Percentiles rank a stretch among this genome's conserved stretches.
phyloP scores from a whole-genome alignment of 2,329 filamentous ascomycete genomes.

The Byssoonygena ceratinophila region DNA sequence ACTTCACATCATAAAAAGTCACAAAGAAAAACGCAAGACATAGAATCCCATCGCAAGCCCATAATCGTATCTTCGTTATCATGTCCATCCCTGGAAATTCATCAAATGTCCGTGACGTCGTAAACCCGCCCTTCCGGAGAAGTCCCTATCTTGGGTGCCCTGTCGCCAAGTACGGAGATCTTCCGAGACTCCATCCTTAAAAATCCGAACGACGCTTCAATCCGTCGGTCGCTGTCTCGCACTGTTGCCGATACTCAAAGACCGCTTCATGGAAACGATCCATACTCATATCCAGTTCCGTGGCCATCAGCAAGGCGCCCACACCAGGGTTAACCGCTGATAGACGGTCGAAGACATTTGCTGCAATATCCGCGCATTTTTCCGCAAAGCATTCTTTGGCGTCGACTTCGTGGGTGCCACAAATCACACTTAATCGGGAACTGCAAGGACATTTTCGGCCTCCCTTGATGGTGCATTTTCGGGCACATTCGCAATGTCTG shows the following conservation, averaged over 20 bases:
- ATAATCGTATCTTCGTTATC: conserved; percentile 1
- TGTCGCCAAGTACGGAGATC: conserved; percentile 15
- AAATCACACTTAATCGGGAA: conserved; percentile 25
- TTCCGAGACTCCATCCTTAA: conserved; percentile 9
- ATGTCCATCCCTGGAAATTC: not conserved
- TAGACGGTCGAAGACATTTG: conserved; percentile 26
- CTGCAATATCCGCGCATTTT: conserved; percentile 24
- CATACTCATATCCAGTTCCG: conserved; percentile 22
- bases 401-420: conserved; percentile 17
- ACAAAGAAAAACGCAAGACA: not conserved
- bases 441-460: conserved; percentile 29
- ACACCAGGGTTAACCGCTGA: conserved; percentile 20
- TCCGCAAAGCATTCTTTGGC: conserved; percentile 18
- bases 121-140: conserved; percentile 6
- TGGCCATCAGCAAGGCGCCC: conserved; percentile 18
- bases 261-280: conserved; percentile 25
- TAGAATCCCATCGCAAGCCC: not conserved
- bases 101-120: conserved; percentile 9
- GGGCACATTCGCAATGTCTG: conserved; percentile 26
- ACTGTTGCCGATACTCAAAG: conserved; percentile 21
- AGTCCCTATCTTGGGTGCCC: conserved; percentile 9
- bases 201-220: conserved; percentile 1
- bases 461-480: conserved; percentile 25
- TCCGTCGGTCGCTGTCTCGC: not conserved
- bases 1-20: conserved; percentile 1